Evolutionary conservation across 1,139 yeast species (phyloP).

Genomic region (Nakaseomyces kungkrabaensis): DNA sequence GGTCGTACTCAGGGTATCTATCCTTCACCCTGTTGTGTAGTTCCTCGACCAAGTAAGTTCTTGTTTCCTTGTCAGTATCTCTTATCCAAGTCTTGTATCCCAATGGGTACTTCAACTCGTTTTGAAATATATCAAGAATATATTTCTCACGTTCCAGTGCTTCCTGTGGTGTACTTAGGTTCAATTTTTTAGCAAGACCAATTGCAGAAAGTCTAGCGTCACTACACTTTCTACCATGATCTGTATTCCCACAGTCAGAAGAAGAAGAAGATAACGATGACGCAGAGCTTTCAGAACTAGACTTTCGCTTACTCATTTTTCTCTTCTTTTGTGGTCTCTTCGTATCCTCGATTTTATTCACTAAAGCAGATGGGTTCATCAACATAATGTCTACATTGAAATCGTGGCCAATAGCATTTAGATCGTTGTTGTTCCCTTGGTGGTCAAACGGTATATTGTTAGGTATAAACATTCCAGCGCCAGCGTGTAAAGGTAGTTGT

Average conservation of each 20-base stretch:
- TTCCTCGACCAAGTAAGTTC: conserved; percentile 41
- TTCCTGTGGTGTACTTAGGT: conserved; percentile 44
- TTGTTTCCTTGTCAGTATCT: conserved; percentile 49
- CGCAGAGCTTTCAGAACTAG: neutral
- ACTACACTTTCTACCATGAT: conserved; percentile 29
- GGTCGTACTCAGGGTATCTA: conserved; percentile 45
- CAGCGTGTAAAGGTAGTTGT: too few species aligned
- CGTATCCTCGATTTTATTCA: neutral
- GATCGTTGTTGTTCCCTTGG: neutral
- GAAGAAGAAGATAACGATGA: neutral
- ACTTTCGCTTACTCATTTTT: neutral
- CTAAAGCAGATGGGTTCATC: neutral
- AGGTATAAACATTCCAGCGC: too few species aligned
- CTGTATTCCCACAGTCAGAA: conserved; percentile 2
- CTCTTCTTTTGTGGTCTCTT: neutral
- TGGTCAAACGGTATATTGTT: too few species aligned
- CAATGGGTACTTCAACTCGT: conserved; percentile 53
- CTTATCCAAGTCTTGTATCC: conserved; percentile 78
- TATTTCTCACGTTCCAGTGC: conserved; percentile 52
- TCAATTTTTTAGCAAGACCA: conserved; percentile 44
- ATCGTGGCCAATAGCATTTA: neutral
- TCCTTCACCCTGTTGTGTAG: conserved; percentile 39
- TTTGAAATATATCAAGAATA: conserved; percentile 47
- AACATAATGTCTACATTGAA: neutral
- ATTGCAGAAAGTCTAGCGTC: conserved; percentile 51